Conservation (phyloP, 306 rosid species). For the Castanea crenata region DNA sequence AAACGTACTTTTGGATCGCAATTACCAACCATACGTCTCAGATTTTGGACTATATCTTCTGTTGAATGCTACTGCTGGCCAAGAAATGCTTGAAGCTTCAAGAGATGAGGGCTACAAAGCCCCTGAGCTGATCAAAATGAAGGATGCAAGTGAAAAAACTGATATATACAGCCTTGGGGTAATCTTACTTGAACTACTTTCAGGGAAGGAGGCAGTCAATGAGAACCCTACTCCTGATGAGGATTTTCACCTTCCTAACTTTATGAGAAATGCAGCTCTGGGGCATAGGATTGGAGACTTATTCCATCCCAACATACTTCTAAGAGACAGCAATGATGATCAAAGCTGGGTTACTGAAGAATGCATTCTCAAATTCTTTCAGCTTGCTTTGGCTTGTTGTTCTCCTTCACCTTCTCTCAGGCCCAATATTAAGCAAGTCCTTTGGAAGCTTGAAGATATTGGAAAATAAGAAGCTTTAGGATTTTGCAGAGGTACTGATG, state of each 20-base stretch:
- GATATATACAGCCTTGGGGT: slow-evolving; percentile 86
- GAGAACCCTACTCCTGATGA: slow-evolving; percentile 76
- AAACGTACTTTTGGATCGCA: slow-evolving; percentile 68
- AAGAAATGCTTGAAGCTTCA: slow-evolving; percentile 80
- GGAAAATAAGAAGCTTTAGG: slow-evolving; percentile 31
- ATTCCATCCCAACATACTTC: slow-evolving; percentile 78
- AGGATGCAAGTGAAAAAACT: slow-evolving; percentile 59
- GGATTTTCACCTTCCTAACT: slow-evolving; percentile 80
- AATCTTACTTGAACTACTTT: slow-evolving; percentile 74
- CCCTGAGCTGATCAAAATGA: slow-evolving; percentile 86
- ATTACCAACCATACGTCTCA: slow-evolving; percentile 56
- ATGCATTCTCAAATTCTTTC: slow-evolving; percentile 60
- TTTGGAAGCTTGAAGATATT: slow-evolving; percentile 77
- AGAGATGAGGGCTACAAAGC: slow-evolving; percentile 83
- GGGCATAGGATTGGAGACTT: slow-evolving; percentile 70
- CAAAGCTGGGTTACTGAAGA: slow-evolving; percentile 47
- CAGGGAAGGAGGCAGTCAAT: slow-evolving; percentile 75
- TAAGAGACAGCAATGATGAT: slow-evolving; percentile 31
- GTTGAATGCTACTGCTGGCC: slow-evolving; percentile 70
- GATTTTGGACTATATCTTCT: slow-evolving; percentile 83
- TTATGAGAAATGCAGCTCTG: slow-evolving; percentile 74
- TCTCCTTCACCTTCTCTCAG: slow-evolving; percentile 78
- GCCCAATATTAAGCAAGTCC: slow-evolving; percentile 70
- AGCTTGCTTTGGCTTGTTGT: slow-evolving; percentile 89
- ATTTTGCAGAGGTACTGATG: slow-evolving; percentile 7